These are phyloP conservation scores for Cercophora samala DNA, from an alignment of 495 filamentous ascomycete species.

Conservation along the genomic window DNA sequence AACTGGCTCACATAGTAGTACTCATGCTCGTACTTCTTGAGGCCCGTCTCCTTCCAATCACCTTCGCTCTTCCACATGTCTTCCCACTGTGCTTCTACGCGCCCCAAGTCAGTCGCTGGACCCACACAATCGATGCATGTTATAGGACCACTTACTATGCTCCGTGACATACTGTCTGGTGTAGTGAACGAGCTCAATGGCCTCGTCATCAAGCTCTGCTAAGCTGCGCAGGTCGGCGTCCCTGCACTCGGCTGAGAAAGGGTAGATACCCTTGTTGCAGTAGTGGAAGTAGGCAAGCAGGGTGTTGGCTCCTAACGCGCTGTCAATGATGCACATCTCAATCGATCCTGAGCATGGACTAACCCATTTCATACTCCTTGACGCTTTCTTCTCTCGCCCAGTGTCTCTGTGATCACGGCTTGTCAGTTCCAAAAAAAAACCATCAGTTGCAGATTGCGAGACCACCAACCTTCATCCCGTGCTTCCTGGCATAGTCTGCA, in stretches of 20 bases:
- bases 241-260: constrained; percentile 49
- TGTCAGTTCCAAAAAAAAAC: background rate
- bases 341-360: constrained; percentile 19
- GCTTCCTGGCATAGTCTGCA: constrained; percentile 52
- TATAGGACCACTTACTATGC: constrained; percentile 39
- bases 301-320: constrained; percentile 51
- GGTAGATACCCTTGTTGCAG: constrained; percentile 53
- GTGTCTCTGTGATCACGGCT: constrained; percentile 36
- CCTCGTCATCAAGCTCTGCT: constrained; percentile 43
- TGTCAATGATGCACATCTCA: constrained; percentile 8
- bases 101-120: constrained; percentile 12
- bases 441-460: background rate
- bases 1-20: constrained; percentile 53
- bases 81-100: constrained; percentile 41
- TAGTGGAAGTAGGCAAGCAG: constrained; percentile 58
- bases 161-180: constrained; percentile 37
- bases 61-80: background rate
- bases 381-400: constrained; percentile 51
- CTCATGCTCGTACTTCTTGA: constrained; percentile 44
- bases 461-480: constrained; percentile 47
- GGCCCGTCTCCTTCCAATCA: constrained; percentile 27
- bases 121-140: background rate
- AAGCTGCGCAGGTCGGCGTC: constrained; percentile 46
- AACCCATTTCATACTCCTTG: constrained; percentile 50
- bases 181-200: constrained; percentile 38